Evolutionary conservation across 2,329 filamentous ascomycete species (phyloP).

Genomic region (Cercospora citrullina): DNA sequence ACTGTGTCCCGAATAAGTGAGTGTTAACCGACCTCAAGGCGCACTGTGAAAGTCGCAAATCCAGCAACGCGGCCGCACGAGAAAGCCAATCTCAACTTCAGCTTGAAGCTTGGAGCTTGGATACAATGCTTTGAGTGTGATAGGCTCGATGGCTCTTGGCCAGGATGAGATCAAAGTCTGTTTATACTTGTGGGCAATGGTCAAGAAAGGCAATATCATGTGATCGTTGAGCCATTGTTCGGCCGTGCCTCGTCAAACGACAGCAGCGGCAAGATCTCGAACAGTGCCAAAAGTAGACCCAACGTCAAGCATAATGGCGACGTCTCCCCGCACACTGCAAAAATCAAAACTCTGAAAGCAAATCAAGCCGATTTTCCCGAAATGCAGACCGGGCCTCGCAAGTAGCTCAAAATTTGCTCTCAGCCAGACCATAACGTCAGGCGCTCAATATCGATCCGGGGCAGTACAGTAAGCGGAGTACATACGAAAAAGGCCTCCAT

Average conservation of each 20-base stretch:
- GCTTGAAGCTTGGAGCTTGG: background rate
- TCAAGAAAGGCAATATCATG: background rate
- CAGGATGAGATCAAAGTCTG: background rate
- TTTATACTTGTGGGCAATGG: background rate
- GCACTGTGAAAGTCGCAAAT: too few species aligned
- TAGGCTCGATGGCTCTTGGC: background rate
- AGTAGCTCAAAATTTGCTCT: background rate
- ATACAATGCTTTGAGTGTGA: background rate
- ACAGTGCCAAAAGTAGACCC: background rate
- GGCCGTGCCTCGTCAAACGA: background rate
- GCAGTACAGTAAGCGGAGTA: background rate
- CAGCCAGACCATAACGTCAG: background rate
- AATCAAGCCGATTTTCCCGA: background rate
- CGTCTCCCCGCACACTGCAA: background rate
- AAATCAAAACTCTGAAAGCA: background rate
- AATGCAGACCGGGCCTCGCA: background rate
- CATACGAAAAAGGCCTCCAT: background rate
- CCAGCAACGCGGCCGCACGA: background rate
- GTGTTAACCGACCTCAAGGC: too few species aligned
- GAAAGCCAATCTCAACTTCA: background rate
- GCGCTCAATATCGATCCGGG: background rate
- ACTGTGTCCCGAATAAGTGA: too few species aligned
- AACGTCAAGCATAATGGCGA: background rate
- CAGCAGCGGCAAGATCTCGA: background rate
- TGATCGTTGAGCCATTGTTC: background rate